Conservation (phyloP, 1,139 yeast species). For the Protomyces pachydermus region DNA sequence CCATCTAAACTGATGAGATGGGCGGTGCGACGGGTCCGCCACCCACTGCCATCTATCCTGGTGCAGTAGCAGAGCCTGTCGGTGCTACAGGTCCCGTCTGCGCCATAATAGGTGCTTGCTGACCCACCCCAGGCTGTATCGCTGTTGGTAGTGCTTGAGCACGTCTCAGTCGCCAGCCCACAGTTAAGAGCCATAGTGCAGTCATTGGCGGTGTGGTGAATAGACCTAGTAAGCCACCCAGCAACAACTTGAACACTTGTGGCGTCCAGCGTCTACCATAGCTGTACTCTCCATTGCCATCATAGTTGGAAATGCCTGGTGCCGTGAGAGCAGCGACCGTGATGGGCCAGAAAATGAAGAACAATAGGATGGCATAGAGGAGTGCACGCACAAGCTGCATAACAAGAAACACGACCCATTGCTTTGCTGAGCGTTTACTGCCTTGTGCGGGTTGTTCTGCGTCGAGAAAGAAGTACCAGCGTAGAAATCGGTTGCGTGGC, state of each 20-base stretch:
- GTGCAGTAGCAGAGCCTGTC: too few relatives aligned
- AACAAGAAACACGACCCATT: slow-evolving; percentile 10
- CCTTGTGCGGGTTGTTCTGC: slow-evolving; percentile 17
- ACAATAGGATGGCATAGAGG: slow-evolving; percentile 7
- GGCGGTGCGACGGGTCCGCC: too few relatives aligned
- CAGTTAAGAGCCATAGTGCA: slow-evolving; percentile 19
- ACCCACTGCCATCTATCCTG: too few relatives aligned
- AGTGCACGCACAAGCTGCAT: slow-evolving; percentile 8
- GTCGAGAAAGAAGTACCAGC: slow-evolving; percentile 19
- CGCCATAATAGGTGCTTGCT: too few relatives aligned
- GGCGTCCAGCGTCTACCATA: slow-evolving; percentile 23
- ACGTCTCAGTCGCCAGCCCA: slow-evolving; percentile 10
- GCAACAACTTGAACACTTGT: slow-evolving; percentile 26
- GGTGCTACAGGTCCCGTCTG: too few relatives aligned
- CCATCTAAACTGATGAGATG: too few relatives aligned
- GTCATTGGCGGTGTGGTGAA: slow-evolving; percentile 20
- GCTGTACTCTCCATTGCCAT: slow-evolving; percentile 18
- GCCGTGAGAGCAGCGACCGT: slow-evolving; percentile 16
- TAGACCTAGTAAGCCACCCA: slow-evolving; percentile 26
- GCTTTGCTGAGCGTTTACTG: neutral
- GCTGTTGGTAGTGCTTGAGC: neutral
- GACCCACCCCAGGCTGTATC: too few relatives aligned
- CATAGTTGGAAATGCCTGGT: slow-evolving; percentile 2
- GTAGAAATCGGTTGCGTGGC: slow-evolving; percentile 13
- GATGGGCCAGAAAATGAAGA: slow-evolving; percentile 17